Conservation (phyloP, 2,329 filamentous ascomycete genomes). For the Emydomyces testavorans region DNA sequence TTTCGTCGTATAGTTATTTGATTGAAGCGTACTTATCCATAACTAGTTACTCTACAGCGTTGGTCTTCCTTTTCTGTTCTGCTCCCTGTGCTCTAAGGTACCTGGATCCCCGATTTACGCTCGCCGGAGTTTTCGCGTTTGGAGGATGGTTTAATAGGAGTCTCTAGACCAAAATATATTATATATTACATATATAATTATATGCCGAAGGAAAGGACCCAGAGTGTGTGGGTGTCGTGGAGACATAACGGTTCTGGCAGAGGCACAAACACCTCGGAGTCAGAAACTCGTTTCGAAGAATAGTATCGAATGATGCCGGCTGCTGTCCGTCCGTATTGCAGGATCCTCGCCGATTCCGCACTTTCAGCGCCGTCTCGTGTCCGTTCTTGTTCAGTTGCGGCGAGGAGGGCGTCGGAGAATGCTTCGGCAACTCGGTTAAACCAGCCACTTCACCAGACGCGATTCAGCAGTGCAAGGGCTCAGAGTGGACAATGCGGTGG, state of each 20-base stretch:
- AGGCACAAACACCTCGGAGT: neutral
- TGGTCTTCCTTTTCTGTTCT: no score
- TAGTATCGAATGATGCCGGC: slow-evolving; percentile 3
- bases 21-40: no score
- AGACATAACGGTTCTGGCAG: neutral
- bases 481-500: neutral
- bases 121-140: no score
- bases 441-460: neutral
- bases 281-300: neutral
- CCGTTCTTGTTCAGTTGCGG: neutral
- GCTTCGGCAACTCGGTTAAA: no score
- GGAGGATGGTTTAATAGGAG: no score
- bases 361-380: neutral
- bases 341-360: neutral
- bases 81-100: no score
- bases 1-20: no score
- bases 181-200: no score
- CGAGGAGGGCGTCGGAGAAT: neutral
- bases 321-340: slow-evolving; percentile 1
- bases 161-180: no score
- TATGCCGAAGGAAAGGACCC: no score
- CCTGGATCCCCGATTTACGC: no score
- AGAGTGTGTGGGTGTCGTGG: neutral
- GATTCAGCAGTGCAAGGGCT: neutral
- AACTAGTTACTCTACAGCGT: no score